phyloP scores from a whole-genome alignment of 441 rosid genomes.

The Capsella rubella region DNA sequence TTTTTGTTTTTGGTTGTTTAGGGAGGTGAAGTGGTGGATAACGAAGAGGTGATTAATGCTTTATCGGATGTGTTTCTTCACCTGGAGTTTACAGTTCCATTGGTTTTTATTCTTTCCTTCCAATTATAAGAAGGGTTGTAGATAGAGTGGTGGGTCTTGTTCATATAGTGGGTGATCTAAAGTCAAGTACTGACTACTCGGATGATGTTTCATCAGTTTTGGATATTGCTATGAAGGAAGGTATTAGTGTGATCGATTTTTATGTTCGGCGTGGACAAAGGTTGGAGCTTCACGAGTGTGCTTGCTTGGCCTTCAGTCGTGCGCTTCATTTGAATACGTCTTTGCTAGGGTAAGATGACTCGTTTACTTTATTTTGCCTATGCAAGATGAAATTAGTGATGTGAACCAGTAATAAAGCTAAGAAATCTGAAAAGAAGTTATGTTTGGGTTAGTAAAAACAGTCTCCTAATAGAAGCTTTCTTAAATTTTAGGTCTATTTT shows the following conservation, averaged over 20 bases:
- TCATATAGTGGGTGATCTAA: constrained; percentile 60
- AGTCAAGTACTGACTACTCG: constrained; percentile 50
- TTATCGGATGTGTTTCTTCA: constrained; percentile 73
- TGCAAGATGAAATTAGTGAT: too few relatives aligned
- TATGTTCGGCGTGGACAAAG: constrained; percentile 64
- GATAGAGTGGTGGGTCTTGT: constrained; percentile 69
- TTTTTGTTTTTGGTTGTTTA: not conserved
- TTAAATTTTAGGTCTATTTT: constrained; percentile 67
- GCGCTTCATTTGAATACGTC: constrained; percentile 79
- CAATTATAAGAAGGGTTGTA: constrained; percentile 59
- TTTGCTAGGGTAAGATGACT: constrained; percentile 63
- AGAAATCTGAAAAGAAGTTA: not conserved
- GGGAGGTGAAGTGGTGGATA: constrained; percentile 59
- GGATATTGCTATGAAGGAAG: constrained; percentile 48
- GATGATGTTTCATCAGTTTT: constrained; percentile 45
- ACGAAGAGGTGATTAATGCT: constrained; percentile 65
- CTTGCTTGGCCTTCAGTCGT: constrained; percentile 88
- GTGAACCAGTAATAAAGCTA: constrained; percentile 1
- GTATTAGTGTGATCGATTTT: constrained; percentile 62
- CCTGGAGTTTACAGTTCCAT: constrained; percentile 70
- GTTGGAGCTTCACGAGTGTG: constrained; percentile 84
- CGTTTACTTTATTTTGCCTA: too few relatives aligned
- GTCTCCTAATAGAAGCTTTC: constrained; percentile 23
- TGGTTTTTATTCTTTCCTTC: constrained; percentile 78
- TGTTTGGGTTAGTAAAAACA: not conserved